Evolutionary conservation across 768 basidiomycete genomes (phyloP).

Genomic region (Termitomyces sp.): DNA sequence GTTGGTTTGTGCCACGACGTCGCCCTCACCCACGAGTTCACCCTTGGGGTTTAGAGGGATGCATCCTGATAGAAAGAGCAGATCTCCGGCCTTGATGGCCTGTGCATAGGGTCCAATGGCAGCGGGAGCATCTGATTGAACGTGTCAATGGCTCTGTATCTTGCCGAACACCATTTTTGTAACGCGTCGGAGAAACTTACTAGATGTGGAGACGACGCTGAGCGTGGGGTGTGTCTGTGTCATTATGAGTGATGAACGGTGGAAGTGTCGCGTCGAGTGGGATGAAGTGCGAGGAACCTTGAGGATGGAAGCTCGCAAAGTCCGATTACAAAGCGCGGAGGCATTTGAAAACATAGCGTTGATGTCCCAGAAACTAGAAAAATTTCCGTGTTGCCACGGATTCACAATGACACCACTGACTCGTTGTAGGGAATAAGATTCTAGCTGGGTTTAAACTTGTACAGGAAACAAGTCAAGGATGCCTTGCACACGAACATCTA

Average conservation of each 20-base stretch:
- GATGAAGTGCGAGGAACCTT: conserved; percentile 1
- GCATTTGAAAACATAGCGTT: conserved; percentile 7
- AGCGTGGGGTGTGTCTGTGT: conserved; percentile 33
- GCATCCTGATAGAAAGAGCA: conserved; percentile 87
- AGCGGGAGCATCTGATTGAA: conserved; percentile 58
- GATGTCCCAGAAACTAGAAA: conserved; percentile 3
- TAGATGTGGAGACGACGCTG: conserved; percentile 31
- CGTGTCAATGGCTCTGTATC: neutral
- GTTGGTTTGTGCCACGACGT: conserved; percentile 69
- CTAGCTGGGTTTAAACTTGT: too few relatives aligned
- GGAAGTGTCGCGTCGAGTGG: conserved; percentile 6
- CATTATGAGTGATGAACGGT: conserved; percentile 20
- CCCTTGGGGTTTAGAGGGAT: conserved; percentile 80
- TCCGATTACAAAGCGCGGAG: conserved; percentile 13
- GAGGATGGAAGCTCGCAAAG: conserved; percentile 4
- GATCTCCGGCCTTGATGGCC: conserved; percentile 76
- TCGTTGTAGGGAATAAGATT: too few relatives aligned
- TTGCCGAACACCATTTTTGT: neutral
- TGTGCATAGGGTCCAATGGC: conserved; percentile 88
- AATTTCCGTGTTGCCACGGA: neutral
- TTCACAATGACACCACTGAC: neutral
- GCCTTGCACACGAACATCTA: too few relatives aligned
- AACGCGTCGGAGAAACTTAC: conserved; percentile 21
- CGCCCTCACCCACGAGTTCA: conserved; percentile 63
- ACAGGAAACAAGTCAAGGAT: too few relatives aligned